These are phyloP conservation scores for Pyrrhoderma lamaoense DNA, from an alignment of 1,284 basidiomycete species.

Conservation along the genomic window DNA sequence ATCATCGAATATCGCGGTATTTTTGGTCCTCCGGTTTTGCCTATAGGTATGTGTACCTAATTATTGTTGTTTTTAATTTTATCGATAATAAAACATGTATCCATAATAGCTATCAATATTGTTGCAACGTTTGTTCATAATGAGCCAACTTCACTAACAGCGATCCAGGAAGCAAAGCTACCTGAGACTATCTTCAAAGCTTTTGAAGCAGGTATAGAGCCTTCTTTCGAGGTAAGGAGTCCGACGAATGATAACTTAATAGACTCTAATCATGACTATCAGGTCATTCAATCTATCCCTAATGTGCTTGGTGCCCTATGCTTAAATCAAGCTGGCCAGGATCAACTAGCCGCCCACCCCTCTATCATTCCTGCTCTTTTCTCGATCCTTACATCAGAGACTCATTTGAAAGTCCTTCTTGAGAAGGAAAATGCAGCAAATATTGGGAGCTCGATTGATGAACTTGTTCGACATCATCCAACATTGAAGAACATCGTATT, in stretches of 20 bases:
- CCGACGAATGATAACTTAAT: neutral
- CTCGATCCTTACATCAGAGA: constrained; percentile 79
- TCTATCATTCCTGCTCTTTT: constrained; percentile 82
- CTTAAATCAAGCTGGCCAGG: constrained; percentile 85
- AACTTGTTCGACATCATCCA: constrained; percentile 95
- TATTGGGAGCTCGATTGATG: constrained; percentile 88
- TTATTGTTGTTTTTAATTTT: too few relatives aligned
- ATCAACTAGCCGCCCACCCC: constrained; percentile 71
- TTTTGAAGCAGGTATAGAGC: constrained; percentile 80
- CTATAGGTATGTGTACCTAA: constrained; percentile 50
- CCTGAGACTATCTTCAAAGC: constrained; percentile 87
- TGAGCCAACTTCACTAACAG: constrained; percentile 89
- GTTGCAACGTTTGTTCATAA: constrained; percentile 99
- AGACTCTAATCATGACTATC: constrained; percentile 9
- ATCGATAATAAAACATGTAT: neutral
- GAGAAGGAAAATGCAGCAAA: constrained; percentile 91
- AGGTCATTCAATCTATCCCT: constrained; percentile 89
- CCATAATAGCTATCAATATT: constrained; percentile 90
- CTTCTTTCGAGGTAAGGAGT: constrained; percentile 71
- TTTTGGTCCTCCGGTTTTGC: constrained; percentile 85
- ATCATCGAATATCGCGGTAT: constrained; percentile 78
- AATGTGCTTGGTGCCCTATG: constrained; percentile 97
- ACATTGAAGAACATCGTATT: constrained; percentile 76
- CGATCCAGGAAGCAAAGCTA: constrained; percentile 88
- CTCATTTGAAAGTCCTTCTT: constrained; percentile 78